These are phyloP conservation scores for Chaetomium globosum DNA, from an alignment of 2,329 filamentous ascomycete species.

Conservation along the genomic window DNA sequence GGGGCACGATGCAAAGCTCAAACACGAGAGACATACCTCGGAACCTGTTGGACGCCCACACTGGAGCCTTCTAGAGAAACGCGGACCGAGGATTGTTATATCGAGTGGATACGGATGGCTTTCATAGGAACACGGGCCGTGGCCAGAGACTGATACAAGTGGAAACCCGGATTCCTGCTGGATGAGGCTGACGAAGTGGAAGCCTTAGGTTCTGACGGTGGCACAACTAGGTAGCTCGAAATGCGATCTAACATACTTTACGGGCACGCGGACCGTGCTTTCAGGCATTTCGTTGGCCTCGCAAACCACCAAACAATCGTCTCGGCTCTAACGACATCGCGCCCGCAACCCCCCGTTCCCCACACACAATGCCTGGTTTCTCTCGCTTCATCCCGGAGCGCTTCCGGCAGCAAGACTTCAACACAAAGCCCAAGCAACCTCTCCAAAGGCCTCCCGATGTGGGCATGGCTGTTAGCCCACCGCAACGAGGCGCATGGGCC, in stretches of 20 bases:
- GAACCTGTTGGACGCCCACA: background rate
- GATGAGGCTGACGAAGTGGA: background rate
- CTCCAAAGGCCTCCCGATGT: background rate
- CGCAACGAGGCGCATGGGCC: conserved; percentile 15
- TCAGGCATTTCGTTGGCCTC: background rate
- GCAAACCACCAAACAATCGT: background rate
- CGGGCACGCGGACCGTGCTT: background rate
- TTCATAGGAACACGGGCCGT: background rate
- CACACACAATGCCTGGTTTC: background rate
- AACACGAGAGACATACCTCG: background rate
- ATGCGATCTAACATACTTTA: background rate
- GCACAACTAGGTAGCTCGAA: background rate
- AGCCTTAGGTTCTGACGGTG: background rate
- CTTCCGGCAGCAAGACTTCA: background rate
- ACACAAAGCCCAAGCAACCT: background rate
- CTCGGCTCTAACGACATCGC: background rate
- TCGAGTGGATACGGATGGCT: background rate
- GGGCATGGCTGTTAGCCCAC: conserved; percentile 20
- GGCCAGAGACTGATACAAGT: background rate
- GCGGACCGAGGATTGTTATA: background rate
- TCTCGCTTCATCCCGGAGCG: background rate
- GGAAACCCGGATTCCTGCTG: no score
- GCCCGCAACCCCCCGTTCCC: background rate
- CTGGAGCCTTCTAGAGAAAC: background rate
- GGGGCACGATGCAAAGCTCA: background rate